phyloP scores from a whole-genome alignment of 2,329 filamentous ascomycete species.

The Fusarium dimerum region DNA sequence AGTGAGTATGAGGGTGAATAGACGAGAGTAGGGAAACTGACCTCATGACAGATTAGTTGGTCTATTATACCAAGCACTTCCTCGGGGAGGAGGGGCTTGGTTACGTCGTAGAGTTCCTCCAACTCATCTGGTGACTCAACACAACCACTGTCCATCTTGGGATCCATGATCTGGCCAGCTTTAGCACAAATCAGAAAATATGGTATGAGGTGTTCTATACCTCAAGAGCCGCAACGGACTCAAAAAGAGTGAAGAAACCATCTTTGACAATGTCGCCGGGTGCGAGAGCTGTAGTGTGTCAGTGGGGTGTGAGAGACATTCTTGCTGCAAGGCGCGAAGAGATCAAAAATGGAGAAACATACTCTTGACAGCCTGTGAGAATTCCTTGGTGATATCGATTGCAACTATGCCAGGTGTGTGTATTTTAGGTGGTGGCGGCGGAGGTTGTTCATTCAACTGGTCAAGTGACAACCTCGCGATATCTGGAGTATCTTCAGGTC shows the following conservation, averaged over 20 bases:
- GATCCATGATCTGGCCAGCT: conserved; percentile 85
- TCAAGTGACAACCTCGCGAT: conserved; percentile 44
- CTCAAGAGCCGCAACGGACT: conserved; percentile 86
- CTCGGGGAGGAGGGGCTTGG: conserved; percentile 66
- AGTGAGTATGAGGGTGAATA: conserved; percentile 1
- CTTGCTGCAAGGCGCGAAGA: conserved; percentile 1
- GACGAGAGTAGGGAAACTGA: conserved; percentile 37
- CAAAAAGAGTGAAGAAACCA: conserved; percentile 90
- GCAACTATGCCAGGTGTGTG: conserved; percentile 53
- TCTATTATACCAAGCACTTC: conserved; percentile 94
- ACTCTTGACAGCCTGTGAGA: conserved; percentile 56
- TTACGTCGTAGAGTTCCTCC: conserved; percentile 79
- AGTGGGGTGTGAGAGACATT: conserved; percentile 21
- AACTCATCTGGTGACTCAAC: conserved; percentile 76
- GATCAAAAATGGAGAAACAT: conserved; percentile 25
- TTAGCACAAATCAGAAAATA: not conserved
- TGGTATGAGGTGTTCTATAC: conserved; percentile 37
- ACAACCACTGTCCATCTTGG: conserved; percentile 97
- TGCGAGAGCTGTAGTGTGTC: conserved; percentile 59
- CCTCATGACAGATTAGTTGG: conserved; percentile 86
- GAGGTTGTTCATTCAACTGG: conserved; percentile 32
- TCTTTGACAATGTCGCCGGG: conserved; percentile 90
- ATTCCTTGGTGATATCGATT: conserved; percentile 60
- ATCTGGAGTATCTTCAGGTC: conserved; percentile 33
- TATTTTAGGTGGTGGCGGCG: conserved; percentile 41